Conservation (phyloP, 176 grass and related monocot genomes). For the Pontederia crassipes region DNA sequence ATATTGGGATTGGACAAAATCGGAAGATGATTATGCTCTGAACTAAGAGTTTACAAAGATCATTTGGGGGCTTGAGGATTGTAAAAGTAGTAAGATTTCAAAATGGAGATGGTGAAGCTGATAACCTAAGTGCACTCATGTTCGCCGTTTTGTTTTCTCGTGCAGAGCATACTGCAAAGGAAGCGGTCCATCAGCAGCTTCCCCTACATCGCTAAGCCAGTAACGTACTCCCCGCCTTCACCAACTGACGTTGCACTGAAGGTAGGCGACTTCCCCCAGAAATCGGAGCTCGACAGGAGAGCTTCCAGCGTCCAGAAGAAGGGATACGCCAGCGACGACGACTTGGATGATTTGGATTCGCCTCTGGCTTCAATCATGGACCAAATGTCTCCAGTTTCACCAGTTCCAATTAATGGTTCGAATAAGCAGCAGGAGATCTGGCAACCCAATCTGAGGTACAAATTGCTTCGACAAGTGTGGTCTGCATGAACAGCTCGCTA, state of each 20-base stretch:
- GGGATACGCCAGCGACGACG: constrained; percentile 71
- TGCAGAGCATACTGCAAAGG: constrained; percentile 60
- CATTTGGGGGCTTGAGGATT: no score
- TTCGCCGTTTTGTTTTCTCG: neutral
- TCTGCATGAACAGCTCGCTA: constrained; percentile 24
- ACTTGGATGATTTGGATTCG: constrained; percentile 63
- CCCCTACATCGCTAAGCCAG: constrained; percentile 38
- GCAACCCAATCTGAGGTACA: constrained; percentile 44
- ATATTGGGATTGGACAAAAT: no score
- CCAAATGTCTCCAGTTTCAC: constrained; percentile 31
- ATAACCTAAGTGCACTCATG: no score
- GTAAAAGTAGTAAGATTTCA: no score
- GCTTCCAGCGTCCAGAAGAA: constrained; percentile 47
- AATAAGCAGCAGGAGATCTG: constrained; percentile 26
- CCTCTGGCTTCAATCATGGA: constrained; percentile 43
- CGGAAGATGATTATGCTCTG: no score
- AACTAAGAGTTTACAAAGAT: no score
- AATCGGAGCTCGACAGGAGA: constrained; percentile 42
- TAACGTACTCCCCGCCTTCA: constrained; percentile 31
- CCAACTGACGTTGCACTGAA: constrained; percentile 37
- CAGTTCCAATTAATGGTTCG: constrained; percentile 12
- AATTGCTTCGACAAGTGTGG: constrained; percentile 76
- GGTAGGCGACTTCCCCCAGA: constrained; percentile 25
- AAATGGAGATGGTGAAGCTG: no score
- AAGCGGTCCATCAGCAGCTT: constrained; percentile 24